These are phyloP conservation scores for Yarrowia galli DNA, from an alignment of 1,139 yeast species.

Conservation along the genomic window DNA sequence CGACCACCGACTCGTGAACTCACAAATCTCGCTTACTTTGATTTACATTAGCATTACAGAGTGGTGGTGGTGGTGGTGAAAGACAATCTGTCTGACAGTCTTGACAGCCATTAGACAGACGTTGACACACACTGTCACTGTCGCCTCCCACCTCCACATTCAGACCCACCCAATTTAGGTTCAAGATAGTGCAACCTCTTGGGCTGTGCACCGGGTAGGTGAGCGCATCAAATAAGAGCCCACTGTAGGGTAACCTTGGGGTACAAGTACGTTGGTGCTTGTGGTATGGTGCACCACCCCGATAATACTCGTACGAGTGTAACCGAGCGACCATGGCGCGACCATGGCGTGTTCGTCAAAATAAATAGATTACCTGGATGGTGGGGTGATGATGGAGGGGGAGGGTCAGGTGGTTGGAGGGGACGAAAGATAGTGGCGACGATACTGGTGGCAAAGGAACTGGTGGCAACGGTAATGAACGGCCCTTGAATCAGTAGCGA, in stretches of 20 bases:
- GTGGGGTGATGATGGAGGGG: too few species aligned
- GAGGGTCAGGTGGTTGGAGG: background rate
- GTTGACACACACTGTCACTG: too few species aligned
- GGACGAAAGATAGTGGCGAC: too few species aligned
- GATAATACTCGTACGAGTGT: too few species aligned
- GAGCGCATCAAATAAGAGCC: slow-evolving; percentile 26
- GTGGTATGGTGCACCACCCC: too few species aligned
- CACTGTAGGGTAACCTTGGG: slow-evolving; percentile 4
- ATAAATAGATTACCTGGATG: background rate
- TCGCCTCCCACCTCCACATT: background rate
- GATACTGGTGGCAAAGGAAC: too few species aligned
- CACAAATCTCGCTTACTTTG: background rate
- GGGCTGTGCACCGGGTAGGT: slow-evolving; percentile 38
- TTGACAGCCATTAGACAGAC: too few species aligned
- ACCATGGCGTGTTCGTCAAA: background rate
- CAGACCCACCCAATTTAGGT: slow-evolving; percentile 28
- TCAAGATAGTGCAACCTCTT: slow-evolving; percentile 30
- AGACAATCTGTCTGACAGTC: too few species aligned
- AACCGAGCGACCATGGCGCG: too few species aligned
- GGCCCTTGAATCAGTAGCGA: too few species aligned
- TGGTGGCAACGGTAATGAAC: too few species aligned
- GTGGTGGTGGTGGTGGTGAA: background rate
- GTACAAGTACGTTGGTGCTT: too few species aligned
- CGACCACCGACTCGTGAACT: background rate
- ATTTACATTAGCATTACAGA: slow-evolving; percentile 1